Percentiles rank a stretch among this genome's conserved stretches.
Conservation (phyloP, 2,329 filamentous ascomycete genomes). For the Diaporthe caulivora region DNA sequence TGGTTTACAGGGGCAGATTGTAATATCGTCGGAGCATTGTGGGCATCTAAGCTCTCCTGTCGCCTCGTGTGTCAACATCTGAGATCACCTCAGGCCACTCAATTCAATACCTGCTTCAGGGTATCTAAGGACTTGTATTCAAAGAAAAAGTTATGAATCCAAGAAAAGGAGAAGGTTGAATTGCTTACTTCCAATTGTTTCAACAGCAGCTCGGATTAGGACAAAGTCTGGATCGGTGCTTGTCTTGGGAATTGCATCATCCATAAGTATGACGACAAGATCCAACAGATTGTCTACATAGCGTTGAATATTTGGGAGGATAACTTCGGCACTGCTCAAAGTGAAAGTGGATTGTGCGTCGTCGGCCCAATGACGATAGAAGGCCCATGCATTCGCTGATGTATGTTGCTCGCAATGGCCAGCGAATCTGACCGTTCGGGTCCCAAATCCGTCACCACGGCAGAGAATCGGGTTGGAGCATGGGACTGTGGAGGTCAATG, state of each 20-base stretch:
- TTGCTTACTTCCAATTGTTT: slow-evolving; percentile 1
- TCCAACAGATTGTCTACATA: slow-evolving; percentile 1
- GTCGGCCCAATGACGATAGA: background rate
- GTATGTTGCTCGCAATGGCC: slow-evolving; percentile 8
- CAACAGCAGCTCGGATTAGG: background rate
- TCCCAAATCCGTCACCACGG: background rate
- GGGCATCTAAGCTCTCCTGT: slow-evolving; percentile 9
- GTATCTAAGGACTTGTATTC: no score
- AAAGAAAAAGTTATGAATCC: no score
- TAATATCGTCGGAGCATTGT: background rate
- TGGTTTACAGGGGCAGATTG: background rate
- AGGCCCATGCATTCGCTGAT: background rate
- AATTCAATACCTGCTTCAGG: no score
- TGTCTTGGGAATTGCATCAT: background rate
- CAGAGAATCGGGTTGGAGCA: slow-evolving; percentile 15
- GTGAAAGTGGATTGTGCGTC: background rate
- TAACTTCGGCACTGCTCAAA: background rate
- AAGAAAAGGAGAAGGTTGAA: no score
- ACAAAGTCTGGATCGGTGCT: background rate
- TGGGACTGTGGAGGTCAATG: background rate
- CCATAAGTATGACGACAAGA: background rate
- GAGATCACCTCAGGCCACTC: no score
- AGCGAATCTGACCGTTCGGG: background rate
- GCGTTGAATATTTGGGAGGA: background rate
- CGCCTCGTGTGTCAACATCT: background rate